Base-by-base conservation (phyloP, 140 eudicot genomes). In the Stevia rebaudiana region DNA sequence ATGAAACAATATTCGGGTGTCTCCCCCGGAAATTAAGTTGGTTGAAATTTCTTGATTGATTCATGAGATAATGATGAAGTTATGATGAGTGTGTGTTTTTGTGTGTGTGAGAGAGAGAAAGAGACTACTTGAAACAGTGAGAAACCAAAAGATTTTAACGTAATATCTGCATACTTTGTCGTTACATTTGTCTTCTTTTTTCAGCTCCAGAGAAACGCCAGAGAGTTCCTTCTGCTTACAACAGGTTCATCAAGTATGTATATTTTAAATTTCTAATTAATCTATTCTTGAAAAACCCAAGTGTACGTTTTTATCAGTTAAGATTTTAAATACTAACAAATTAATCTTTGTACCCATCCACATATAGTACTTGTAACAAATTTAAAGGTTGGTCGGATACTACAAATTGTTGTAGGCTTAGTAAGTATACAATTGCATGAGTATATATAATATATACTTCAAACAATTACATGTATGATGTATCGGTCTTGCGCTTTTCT, bases 141-240 rank as follows among this genome's bases (percentile, higher is more conserved):
- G 84, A 78, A 66, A 51, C 16, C 66, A 73, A 75, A 68, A 60
- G 79, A 67, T 67, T 74, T 66, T 49, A 75, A 39, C 74, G 76
- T 71, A 81, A 74, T 72, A 74, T 69, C 72, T 74, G 70, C 68
- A 22, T 63, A 62, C 6, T 76, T 75, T 82, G 72, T 76, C 69
- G 35, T 77, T 78, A 66, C 71, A 66, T 74, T 59, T 63, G 81
- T 81, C 73, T 58, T 74, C 62, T 62, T 57, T 74, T 28, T 76
- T 55, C 85, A 89, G 95, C 97, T 70, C 95, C 95, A 78, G 97
- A 89, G 78, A 89, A 89, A 69, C 82, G 97, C 86, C 97, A 86
- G 83, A 86, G 97, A 83, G 95, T 89, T 74, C 97, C 97, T 69
- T 89, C 97, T 83, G 97, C 95, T 71, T 89, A 89, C 89, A 89